Evolutionary conservation across 495 filamentous ascomycete genomes (phyloP), one percentile per base, ranked within the genome.

Genomic region (Penicillium verhagenii): DNA sequence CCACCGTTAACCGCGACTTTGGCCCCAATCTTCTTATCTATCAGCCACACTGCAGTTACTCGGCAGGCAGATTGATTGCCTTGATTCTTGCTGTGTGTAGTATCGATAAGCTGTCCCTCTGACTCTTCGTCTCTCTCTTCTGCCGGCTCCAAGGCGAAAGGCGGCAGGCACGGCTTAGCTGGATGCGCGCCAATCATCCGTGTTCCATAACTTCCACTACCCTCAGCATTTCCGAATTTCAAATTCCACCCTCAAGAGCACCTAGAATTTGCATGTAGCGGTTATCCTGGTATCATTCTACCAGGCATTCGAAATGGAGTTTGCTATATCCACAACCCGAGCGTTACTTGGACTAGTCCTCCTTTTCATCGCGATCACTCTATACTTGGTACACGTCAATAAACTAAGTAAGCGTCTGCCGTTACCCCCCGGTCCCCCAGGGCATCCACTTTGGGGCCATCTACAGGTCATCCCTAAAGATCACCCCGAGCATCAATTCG

Each of bases 371-470:
- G 13, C 28, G 28, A 8, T 31, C 0, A 11, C 13, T 8, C 28
- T 31, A 8, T 31, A 31, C 28, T 8, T 8, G 28, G 13, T 10
- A 31, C 28, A 31, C 8, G 28, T 31, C 28, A 31, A 31, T 31
- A 31, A 31, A 31, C 7, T 31, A 31, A 31, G 28, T 8, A 31
- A 37, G 18, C 11, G 31, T 25, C 47, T 47, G 40, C 29, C 53
- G 8, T 45, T 57, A 6, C 58, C 58, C 4, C 58, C 58, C 6
- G 46, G 53, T 11, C 58, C 58, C 13, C 54, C 58, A 1, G 29
- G 19, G 11, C 33, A 55, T 25, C 59, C 60, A 0, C 39, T 68
- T 10, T 29, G 60, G 13, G 65, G 65, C 13, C 64, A 68, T 39
- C 51, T 64, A 8, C 63, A 52, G 10, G 47, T 63, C 14, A 59